Percentiles rank a stretch among this genome's conserved stretches.
Conservation (phyloP, 495 filamentous ascomycete species). For the Mycothermus thermophilus region DNA sequence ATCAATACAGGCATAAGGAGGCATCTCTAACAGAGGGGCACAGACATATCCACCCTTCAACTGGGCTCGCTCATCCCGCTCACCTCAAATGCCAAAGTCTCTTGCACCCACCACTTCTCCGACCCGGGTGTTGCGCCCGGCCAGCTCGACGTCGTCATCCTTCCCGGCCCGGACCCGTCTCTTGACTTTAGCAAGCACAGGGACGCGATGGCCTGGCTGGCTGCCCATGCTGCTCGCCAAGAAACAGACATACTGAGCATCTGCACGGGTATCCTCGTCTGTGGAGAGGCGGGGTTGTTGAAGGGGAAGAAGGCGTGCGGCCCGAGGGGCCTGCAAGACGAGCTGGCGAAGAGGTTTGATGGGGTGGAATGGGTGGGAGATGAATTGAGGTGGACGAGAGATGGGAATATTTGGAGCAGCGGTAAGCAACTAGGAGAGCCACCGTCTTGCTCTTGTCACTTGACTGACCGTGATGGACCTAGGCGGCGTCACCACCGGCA, state of each 20-base stretch:
- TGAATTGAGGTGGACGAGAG: slow-evolving; percentile 33
- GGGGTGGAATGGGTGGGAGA: slow-evolving; percentile 34
- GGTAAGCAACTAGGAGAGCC: slow-evolving; percentile 27
- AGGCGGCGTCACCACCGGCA: slow-evolving; percentile 51
- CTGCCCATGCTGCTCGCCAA: slow-evolving; percentile 21
- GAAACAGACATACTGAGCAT: slow-evolving; percentile 37
- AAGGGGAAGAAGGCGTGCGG: slow-evolving; percentile 36
- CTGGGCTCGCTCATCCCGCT: slow-evolving; percentile 17
- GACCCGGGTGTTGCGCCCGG: slow-evolving; percentile 34
- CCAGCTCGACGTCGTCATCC: slow-evolving; percentile 36
- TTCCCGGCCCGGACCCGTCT: slow-evolving; percentile 39
- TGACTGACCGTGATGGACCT: background rate
- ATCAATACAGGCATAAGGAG: background rate
- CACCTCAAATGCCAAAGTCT: slow-evolving; percentile 22
- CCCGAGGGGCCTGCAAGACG: slow-evolving; percentile 35
- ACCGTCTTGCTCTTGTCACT: background rate
- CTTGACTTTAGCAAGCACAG: slow-evolving; percentile 13
- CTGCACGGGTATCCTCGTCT: slow-evolving; percentile 39
- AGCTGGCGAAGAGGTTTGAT: slow-evolving; percentile 30
- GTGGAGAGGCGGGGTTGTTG: slow-evolving; percentile 37
- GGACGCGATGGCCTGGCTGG: slow-evolving; percentile 32
- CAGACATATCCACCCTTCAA: slow-evolving; percentile 27
- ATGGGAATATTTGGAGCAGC: slow-evolving; percentile 48
- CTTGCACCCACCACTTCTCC: slow-evolving; percentile 27
- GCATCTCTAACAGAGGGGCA: too few relatives aligned